A percentile compares a stretch with the other conserved stretches of the same genome.
phyloP scores from a whole-genome alignment of 441 rosid species.

The Populus hybrid region DNA sequence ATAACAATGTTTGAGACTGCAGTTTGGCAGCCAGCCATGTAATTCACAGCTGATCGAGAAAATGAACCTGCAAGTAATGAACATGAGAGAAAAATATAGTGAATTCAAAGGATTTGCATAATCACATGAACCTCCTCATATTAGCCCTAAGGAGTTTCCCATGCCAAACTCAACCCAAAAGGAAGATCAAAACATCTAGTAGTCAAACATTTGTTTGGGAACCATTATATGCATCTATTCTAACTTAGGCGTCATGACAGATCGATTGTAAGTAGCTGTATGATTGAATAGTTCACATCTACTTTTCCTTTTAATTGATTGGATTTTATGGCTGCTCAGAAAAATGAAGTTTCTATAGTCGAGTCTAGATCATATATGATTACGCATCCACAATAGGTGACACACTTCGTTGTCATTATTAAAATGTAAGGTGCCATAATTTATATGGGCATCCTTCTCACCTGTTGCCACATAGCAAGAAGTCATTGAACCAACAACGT shows the following conservation, averaged over 20 bases:
- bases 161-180: background rate
- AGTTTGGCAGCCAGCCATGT: conserved; percentile 90
- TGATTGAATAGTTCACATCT: background rate
- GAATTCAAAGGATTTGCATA: background rate
- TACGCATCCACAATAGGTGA: background rate
- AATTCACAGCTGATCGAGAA: conserved; percentile 95
- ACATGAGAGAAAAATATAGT: background rate
- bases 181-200: background rate
- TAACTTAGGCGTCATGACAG: background rate
- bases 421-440: background rate
- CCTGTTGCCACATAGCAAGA: conserved; percentile 98
- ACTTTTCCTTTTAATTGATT: background rate
- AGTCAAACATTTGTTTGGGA: background rate
- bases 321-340: background rate
- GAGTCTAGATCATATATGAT: background rate
- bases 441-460: conserved; percentile 22
- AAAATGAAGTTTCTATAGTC: background rate
- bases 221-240: background rate
- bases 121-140: background rate
- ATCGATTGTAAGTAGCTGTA: background rate
- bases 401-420: background rate
- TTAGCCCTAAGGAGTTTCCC: background rate
- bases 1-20: conserved; percentile 82
- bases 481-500: conserved; percentile 82
- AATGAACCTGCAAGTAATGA: conserved; percentile 59